Base-by-base conservation (phyloP, 257 asterid species). In the Oldenlandia corymbosa region DNA sequence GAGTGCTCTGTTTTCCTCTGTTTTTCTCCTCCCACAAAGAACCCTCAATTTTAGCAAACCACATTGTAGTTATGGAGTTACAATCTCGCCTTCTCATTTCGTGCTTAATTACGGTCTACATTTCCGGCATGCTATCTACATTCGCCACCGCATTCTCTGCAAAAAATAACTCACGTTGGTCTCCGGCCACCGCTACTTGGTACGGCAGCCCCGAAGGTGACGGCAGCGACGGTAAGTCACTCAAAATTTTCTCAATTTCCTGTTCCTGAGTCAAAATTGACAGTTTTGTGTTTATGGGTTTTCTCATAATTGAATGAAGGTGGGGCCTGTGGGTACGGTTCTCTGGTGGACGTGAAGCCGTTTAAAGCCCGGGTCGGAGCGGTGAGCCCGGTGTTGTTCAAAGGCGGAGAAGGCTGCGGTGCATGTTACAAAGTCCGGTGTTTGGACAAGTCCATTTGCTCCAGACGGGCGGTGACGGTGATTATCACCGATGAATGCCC, bases 181-280 rank as follows among this genome's bases (percentile, higher is more conserved):
- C 47, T 9, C 84, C 84, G 1, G 99, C 99, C 58, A 79, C 99
- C 49, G 99, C 99, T 14, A 92, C 99, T 24, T 92, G 99, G 99
- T 92, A 92, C 79, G 99, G 99, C n/a, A 82, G 84, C 73, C 90
- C 99, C 24, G 89, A 89, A 31, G 99, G 99, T 8, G 99, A 92
- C 79, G 99, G 99, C n/a, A 92, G 99, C 69, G 71, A 72, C 60
- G 99, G 85, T 80, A 74, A 11, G 34, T 37, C 24, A 18, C 50
- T 28, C n/a, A n/a, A n/a, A n/a, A n/a, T n/a, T n/a, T n/a, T 45
- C 23, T 10, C 10, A 12, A 10, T 21, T 28, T 67, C 17, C 34
- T 14, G 11, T 13, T 2, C 10, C 43, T 39, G 7, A 39, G 7
- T 39, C 43, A 34, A 34, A 34, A 34, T 34, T 34, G 39, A 34